Conservation (phyloP, 371 early-diverging fungal genomes). For the Mucor lusitanicus region DNA sequence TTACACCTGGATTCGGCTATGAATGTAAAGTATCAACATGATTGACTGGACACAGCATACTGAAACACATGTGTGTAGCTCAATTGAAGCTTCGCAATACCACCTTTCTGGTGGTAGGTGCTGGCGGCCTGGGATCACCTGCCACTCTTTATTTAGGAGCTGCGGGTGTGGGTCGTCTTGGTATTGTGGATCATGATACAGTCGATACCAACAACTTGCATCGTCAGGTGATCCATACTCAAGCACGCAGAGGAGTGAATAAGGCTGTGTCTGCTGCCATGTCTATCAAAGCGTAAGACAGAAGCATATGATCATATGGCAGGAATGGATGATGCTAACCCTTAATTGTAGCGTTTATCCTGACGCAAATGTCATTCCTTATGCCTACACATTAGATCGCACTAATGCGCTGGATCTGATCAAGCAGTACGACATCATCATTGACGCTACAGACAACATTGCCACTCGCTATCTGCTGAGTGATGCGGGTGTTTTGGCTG, state of each 20-base stretch:
- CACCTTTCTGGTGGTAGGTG: constrained; percentile 91
- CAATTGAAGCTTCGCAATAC: constrained; percentile 81
- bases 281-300: constrained; percentile 63
- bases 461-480: constrained; percentile 95
- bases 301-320: constrained; percentile 10
- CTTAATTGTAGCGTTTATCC: constrained; percentile 55
- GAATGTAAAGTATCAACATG: constrained; percentile 48
- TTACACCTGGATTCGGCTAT: constrained; percentile 85
- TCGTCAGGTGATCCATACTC: constrained; percentile 94
- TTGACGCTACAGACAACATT: constrained; percentile 98
- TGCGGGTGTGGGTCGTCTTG: constrained; percentile 90
- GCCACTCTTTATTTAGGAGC: constrained; percentile 90
- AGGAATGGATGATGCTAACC: neutral
- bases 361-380: constrained; percentile 51
- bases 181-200: constrained; percentile 94
- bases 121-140: constrained; percentile 97
- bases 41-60: neutral
- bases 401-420: constrained; percentile 69
- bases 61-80: constrained; percentile 44
- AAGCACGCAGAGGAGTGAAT: constrained; percentile 68
- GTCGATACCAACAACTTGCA: constrained; percentile 97
- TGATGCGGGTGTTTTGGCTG: constrained; percentile 87
- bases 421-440: constrained; percentile 80
- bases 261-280: constrained; percentile 85
- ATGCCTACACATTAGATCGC: constrained; percentile 64